Evolutionary conservation across 23 red algal species (phyloP).

Genomic region (Gracilaria gracilis): DNA sequence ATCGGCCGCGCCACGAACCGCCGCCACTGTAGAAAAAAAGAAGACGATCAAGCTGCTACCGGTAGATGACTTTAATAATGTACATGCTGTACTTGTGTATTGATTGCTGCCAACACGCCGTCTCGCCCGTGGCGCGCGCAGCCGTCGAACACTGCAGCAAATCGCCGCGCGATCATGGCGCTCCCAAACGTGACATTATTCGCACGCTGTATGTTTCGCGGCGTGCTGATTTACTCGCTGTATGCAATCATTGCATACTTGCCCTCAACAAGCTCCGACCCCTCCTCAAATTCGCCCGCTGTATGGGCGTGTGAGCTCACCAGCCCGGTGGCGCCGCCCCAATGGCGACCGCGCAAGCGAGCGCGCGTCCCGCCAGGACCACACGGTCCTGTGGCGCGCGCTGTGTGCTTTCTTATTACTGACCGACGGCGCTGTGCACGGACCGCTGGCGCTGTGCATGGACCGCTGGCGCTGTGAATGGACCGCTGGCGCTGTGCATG

Average conservation of each 20-base stretch:
- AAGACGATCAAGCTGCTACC: background rate
- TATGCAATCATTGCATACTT: background rate
- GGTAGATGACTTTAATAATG: too few species aligned
- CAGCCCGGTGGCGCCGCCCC: too few species aligned
- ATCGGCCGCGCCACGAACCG: background rate
- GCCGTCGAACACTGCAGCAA: too few species aligned
- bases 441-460: too few species aligned
- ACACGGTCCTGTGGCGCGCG: background rate
- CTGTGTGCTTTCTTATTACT: too few species aligned
- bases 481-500: too few species aligned
- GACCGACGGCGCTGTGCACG: too few species aligned
- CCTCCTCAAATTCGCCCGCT: background rate
- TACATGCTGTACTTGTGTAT: slow-evolving; percentile 12
- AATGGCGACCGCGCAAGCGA: too few species aligned
- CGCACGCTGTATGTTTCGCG: background rate
- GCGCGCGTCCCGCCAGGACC: too few species aligned
- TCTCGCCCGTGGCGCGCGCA: background rate
- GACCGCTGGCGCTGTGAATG: too few species aligned
- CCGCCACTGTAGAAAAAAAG: background rate
- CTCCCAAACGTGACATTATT: background rate
- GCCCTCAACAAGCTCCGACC: background rate
- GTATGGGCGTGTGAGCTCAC: background rate
- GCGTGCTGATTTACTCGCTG: background rate
- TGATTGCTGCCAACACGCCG: background rate
- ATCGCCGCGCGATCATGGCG: too few species aligned